Evolutionary conservation across 1,139 yeast species (phyloP).

Genomic region (Suhomyces coccinellae): DNA sequence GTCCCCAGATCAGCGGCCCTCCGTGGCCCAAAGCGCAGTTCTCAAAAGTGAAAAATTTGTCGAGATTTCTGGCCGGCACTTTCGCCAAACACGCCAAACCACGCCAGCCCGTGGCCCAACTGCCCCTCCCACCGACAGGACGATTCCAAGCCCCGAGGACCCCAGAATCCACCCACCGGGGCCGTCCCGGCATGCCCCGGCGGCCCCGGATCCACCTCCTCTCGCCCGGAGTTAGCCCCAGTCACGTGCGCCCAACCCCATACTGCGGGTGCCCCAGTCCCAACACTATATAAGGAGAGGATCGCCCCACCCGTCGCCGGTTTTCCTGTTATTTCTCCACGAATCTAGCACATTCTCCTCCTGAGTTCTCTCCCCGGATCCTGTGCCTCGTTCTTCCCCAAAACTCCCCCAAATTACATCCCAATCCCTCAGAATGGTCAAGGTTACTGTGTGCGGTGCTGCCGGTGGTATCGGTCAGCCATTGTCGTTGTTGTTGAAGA

Average conservation of each 20-base stretch:
- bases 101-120: background rate
- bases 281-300: slow-evolving; percentile 3
- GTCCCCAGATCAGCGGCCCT: background rate
- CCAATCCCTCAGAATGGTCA: slow-evolving; percentile 34
- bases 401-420: background rate
- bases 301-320: slow-evolving; percentile 1
- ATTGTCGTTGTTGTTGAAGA: slow-evolving; percentile 82
- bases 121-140: too few relatives aligned
- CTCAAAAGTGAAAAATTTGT: background rate
- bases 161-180: background rate
- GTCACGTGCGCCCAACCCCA: slow-evolving; percentile 11
- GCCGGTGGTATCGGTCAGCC: slow-evolving; percentile 99
- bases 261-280: slow-evolving; percentile 3
- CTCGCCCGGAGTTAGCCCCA: slow-evolving; percentile 10
- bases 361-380: background rate
- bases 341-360: background rate
- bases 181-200: slow-evolving; percentile 5
- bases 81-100: background rate
- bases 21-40: background rate
- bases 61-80: background rate
- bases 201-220: slow-evolving; percentile 7
- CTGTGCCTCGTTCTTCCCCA: background rate
- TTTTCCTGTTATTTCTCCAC: background rate
- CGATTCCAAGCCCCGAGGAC: too few relatives aligned
- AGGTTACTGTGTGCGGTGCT: slow-evolving; percentile 92